Conservation (phyloP, 2,329 filamentous ascomycete genomes). For the Endoconidiophora polonica region DNA sequence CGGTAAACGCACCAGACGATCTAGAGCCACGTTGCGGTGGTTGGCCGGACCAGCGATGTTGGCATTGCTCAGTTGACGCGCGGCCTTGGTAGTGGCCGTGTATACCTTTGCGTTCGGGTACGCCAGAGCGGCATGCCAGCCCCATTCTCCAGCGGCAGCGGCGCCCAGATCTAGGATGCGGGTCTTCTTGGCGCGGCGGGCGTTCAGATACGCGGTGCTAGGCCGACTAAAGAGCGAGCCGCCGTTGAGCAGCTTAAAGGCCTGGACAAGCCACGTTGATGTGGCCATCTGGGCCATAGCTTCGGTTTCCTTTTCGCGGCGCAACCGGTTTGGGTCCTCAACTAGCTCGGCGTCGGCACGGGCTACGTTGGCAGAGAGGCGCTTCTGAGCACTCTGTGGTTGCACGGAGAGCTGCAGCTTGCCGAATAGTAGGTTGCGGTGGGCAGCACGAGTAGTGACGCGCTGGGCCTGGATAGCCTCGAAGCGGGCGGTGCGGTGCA, state of each 20-base stretch:
- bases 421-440: slow-evolving; percentile 68
- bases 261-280: slow-evolving; percentile 44
- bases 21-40: slow-evolving; percentile 67
- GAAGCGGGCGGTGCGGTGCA: slow-evolving; percentile 70
- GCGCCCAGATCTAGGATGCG: slow-evolving; percentile 77
- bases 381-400: slow-evolving; percentile 52
- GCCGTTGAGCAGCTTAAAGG: slow-evolving; percentile 43
- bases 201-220: slow-evolving; percentile 40
- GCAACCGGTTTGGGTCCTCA: slow-evolving; percentile 44
- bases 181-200: slow-evolving; percentile 23
- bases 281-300: slow-evolving; percentile 55
- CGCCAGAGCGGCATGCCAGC: slow-evolving; percentile 78
- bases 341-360: slow-evolving; percentile 53
- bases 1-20: slow-evolving; percentile 62
- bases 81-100: slow-evolving; percentile 63
- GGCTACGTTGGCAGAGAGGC: slow-evolving; percentile 54
- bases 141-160: slow-evolving; percentile 78
- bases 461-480: slow-evolving; percentile 78
- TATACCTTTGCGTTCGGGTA: slow-evolving; percentile 76
- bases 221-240: slow-evolving; percentile 48
- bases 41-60: slow-evolving; percentile 73
- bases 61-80: slow-evolving; percentile 53
- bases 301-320: slow-evolving; percentile 62
- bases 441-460: slow-evolving; percentile 52
- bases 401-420: slow-evolving; percentile 64